Conservation (phyloP, 2,329 filamentous ascomycete genomes). For the Trichoderma oligosporum region DNA sequence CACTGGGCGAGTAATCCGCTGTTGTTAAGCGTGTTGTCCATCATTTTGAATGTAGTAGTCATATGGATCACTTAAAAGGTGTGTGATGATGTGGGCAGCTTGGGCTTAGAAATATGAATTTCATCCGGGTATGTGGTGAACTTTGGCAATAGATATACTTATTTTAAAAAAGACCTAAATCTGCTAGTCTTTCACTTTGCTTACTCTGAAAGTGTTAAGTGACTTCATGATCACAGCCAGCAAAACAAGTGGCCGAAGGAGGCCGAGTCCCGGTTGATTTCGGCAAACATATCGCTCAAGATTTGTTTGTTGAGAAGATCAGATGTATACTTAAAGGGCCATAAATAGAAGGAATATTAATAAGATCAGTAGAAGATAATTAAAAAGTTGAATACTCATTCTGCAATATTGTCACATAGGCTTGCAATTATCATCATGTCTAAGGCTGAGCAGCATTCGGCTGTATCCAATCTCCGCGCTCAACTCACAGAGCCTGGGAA, state of each 20-base stretch:
- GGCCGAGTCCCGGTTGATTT: neutral
- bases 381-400: neutral
- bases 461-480: constrained; percentile 6
- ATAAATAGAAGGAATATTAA: neutral
- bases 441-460: constrained; percentile 3
- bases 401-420: neutral
- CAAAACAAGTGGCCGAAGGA: neutral
- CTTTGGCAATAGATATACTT: too few species aligned
- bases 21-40: neutral
- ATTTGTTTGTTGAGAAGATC: neutral
- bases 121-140: too few species aligned
- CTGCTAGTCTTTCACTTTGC: too few species aligned
- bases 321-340: neutral
- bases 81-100: too few species aligned
- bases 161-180: too few species aligned
- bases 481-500: constrained; percentile 37
- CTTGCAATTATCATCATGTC: neutral
- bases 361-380: neutral
- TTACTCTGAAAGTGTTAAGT: too few species aligned
- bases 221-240: neutral
- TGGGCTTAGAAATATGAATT: too few species aligned
- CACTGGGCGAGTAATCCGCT: neutral
- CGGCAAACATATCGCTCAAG: neutral
- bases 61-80: too few species aligned
- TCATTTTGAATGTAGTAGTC: neutral